Evolutionary conservation across 306 rosid species (phyloP).

Genomic region (Sicyos edulis): DNA sequence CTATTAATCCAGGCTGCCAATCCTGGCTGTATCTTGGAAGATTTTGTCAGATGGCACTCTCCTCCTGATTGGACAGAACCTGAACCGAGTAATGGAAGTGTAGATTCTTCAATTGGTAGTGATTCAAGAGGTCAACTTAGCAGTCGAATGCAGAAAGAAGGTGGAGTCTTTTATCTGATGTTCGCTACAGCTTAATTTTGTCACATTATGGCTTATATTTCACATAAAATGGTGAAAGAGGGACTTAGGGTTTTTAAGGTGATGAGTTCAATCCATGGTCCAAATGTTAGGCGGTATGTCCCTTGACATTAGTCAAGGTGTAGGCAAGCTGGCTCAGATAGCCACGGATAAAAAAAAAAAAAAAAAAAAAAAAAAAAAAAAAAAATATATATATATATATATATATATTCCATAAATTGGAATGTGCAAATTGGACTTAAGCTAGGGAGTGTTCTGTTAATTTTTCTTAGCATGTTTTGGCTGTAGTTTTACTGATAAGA

Average conservation of each 20-base stretch:
- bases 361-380: too few species aligned
- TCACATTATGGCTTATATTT: not conserved
- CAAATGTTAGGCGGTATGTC: too few species aligned
- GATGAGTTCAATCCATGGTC: too few species aligned
- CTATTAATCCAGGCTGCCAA: conserved; percentile 70
- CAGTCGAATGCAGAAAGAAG: conserved; percentile 95
- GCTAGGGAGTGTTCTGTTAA: not conserved
- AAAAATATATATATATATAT: too few species aligned
- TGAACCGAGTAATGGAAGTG: conserved; percentile 45
- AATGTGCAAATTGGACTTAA: not conserved
- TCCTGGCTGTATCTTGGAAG: conserved; percentile 99
- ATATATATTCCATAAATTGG: conserved; percentile 2
- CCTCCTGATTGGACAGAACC: conserved; percentile 96
- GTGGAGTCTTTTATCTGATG: conserved; percentile 32
- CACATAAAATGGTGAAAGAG: not conserved
- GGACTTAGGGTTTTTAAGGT: too few species aligned
- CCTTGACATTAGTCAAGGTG: too few species aligned
- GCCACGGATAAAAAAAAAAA: too few species aligned
- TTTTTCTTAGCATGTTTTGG: conserved; percentile 1
- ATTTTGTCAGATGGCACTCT: conserved; percentile 98
- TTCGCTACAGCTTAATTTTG: not conserved
- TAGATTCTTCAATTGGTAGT: conserved; percentile 38
- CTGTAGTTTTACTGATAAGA: not conserved
- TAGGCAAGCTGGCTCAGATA: too few species aligned
- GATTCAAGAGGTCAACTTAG: conserved; percentile 78